A percentile compares a stretch with the other conserved stretches of the same genome.
phyloP scores from a whole-genome alignment of 805 yeast species.

The Lipomyces starkeyi region DNA sequence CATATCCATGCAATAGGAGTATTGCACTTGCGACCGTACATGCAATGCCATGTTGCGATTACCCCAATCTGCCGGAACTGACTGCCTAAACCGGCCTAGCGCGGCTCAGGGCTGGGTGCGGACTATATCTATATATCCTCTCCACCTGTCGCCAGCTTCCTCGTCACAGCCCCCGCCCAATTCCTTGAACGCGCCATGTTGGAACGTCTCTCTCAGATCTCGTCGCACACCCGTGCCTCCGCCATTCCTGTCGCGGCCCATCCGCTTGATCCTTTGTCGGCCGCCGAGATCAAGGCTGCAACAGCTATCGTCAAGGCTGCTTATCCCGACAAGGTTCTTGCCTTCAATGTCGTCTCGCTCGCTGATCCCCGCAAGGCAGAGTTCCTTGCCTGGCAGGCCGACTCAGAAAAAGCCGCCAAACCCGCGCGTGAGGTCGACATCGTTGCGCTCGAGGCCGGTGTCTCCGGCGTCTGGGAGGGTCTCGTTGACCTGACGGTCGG shows the following conservation, averaged over 20 bases:
- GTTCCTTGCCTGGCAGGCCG: constrained; percentile 67
- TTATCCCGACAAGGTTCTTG: constrained; percentile 51
- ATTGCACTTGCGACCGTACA: not conserved
- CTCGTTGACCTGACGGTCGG: constrained; percentile 61
- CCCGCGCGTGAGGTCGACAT: constrained; percentile 75
- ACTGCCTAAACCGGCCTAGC: constrained; percentile 8
- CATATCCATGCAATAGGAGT: not conserved
- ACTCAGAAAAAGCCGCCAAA: constrained; percentile 51
- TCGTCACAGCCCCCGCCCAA: not conserved
- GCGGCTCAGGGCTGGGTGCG: not conserved
- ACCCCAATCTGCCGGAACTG: not conserved
- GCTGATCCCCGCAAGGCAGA: constrained; percentile 72
- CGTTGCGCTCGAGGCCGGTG: constrained; percentile 61
- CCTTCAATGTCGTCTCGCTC: constrained; percentile 72
- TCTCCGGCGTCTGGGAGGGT: constrained; percentile 73
- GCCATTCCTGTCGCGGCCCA: constrained; percentile 24
- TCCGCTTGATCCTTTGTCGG: constrained; percentile 64
- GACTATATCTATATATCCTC: not conserved
- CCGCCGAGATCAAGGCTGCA: constrained; percentile 64
- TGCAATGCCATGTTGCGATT: not conserved
- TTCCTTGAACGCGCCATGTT: constrained; percentile 18
- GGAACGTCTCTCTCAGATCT: constrained; percentile 34
- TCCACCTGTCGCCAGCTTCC: not conserved
- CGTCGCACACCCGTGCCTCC: constrained; percentile 33
- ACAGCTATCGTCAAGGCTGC: constrained; percentile 58